Base-by-base conservation (phyloP, 2,329 filamentous ascomycete species). In the Neonectria ditissima region DNA sequence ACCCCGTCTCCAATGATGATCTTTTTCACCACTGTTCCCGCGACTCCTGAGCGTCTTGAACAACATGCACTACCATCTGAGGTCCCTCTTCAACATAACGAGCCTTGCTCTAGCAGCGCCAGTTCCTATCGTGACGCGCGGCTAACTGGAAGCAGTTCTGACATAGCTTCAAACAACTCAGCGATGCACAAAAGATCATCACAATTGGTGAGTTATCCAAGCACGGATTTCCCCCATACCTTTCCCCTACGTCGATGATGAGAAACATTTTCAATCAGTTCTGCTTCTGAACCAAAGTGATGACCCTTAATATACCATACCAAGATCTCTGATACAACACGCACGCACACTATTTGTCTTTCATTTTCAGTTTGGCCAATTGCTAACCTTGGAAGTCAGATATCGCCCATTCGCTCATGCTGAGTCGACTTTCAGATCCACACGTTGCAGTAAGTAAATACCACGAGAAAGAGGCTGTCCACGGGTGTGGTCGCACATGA, bases 11-110 rank as follows among this genome's bases (percentile, higher is more conserved):
- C 66, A 67, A 80, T 88, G 86, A 89, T 87, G 86, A 88, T 80
- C 75, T 69, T 77, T 69, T 73, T 77, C 80, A 81, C 84, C 84
- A 87, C 85, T 80, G 85, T 88, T 88, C 84, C 77, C 84, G 87
- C 83, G 85, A 89, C 73, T 73, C 82, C 83, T 84, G 87, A 89
- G 86, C 87, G 85, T 75, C 69, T 37, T 76, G 83, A 87, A 89
- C 84, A 83, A 90, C 89, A 91, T 91, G 89, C 89, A 91, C 88
- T 89, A 91, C 89, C 89, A 91, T 91, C 89, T 91, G 89, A 89
- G 47, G 47, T 80, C 60, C 54, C 63, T 59, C 44, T 53, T 41
- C 48, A 28, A 28, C 30, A 13, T 39, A 45, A 34, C 3, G 24
- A 3, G 28, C 32, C 16, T 14, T 26, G 9, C 26, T 59, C 9